phyloP scores from a whole-genome alignment of 2,329 filamentous ascomycete genomes.

The Diaporthe caulivora region DNA sequence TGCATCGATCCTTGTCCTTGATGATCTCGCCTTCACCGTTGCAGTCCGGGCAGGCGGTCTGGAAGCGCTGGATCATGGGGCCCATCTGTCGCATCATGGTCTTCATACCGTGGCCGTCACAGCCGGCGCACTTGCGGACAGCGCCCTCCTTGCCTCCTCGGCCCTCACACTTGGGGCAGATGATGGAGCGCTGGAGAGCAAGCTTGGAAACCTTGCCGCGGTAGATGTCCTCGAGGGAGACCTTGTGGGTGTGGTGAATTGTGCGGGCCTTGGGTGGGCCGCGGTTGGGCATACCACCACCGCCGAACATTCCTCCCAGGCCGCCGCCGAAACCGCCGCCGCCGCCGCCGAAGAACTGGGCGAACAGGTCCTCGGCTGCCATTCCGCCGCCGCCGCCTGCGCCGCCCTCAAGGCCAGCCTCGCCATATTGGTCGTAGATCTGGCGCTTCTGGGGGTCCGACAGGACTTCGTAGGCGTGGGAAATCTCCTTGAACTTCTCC shows the following conservation, averaged over 20 bases:
- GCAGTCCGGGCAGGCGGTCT: conserved; percentile 98
- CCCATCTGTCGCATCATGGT: conserved; percentile 99
- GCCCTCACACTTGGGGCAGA: conserved; percentile 94
- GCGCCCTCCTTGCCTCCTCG: conserved; percentile 97
- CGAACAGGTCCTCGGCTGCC: conserved; percentile 96
- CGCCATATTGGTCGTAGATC: conserved; percentile 97
- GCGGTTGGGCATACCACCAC: conserved; percentile 80
- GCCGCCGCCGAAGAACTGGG: conserved; percentile 88
- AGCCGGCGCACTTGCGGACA: conserved; percentile 92
- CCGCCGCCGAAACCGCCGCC: conserved; percentile 78
- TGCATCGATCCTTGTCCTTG: conserved; percentile 97
- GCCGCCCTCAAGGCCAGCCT: conserved; percentile 94
- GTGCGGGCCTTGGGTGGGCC: conserved; percentile 92
- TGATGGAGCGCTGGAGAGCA: conserved; percentile 95
- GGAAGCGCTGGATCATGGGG: conserved; percentile 99
- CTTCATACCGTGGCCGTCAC: conserved; percentile 97
- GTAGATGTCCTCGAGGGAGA: conserved; percentile 98
- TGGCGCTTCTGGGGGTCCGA: conserved; percentile 92
- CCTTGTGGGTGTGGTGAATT: conserved; percentile 98
- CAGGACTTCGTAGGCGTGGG: conserved; percentile 94
- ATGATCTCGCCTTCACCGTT: conserved; percentile 97
- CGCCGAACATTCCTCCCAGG: conserved; percentile 82
- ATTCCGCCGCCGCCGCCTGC: conserved; percentile 82
- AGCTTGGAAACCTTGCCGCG: conserved; percentile 97
- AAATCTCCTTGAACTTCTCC: conserved; percentile 98